A percentile compares a stretch with the other conserved stretches of the same genome.
Conservation (phyloP, 495 filamentous ascomycete genomes). For the Aspergillus egyptiacus region DNA sequence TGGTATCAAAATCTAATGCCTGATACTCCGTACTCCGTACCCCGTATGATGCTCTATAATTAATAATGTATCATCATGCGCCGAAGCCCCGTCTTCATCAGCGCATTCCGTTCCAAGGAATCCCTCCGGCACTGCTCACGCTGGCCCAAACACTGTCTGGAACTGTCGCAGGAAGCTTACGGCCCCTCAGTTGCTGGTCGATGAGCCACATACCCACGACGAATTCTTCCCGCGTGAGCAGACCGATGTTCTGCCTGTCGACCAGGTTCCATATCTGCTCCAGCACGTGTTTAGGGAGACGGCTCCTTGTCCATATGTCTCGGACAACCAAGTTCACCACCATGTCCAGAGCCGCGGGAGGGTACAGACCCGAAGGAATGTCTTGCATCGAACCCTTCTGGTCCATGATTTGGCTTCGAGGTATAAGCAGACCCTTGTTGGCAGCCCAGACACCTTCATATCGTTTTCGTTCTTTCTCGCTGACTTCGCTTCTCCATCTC, state of each 20-base stretch:
- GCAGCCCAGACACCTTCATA: slow-evolving; percentile 98
- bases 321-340: slow-evolving; percentile 75
- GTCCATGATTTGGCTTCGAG: slow-evolving; percentile 11
- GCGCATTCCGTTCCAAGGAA: slow-evolving; percentile 21
- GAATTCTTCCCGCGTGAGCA: slow-evolving; percentile 73
- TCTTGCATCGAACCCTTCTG: not conserved
- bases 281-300: slow-evolving; percentile 60
- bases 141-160: slow-evolving; percentile 82
- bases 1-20: no score
- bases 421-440: slow-evolving; percentile 66
- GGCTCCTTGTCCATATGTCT: slow-evolving; percentile 80
- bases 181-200: slow-evolving; percentile 80
- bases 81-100: not conserved
- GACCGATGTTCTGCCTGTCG: slow-evolving; percentile 54
- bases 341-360: slow-evolving; percentile 37
- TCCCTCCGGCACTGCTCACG: slow-evolving; percentile 53
- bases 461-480: slow-evolving; percentile 72
- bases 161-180: slow-evolving; percentile 77
- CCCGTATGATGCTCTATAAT: no score
- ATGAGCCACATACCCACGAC: slow-evolving; percentile 95
- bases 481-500: slow-evolving; percentile 75
- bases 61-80: not conserved
- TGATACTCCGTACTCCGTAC: no score
- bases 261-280: slow-evolving; percentile 85
- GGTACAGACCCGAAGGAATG: slow-evolving; percentile 15